These are phyloP conservation scores for Eimeria mitis DNA, from an alignment of 169 alveolate species.

Conservation along the genomic window DNA sequence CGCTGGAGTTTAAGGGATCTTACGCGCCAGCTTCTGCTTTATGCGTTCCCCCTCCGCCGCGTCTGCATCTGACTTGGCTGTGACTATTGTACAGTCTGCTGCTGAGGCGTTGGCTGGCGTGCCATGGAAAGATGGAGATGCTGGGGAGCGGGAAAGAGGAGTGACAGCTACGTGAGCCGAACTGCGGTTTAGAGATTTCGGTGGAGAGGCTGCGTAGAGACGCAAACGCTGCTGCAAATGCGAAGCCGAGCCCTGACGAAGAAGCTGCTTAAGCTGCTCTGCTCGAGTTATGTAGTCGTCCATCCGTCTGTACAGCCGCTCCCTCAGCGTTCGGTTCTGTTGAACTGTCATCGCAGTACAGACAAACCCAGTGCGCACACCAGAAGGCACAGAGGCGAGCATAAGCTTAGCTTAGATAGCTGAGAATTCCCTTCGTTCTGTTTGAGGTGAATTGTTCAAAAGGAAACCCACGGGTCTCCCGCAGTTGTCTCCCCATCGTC, in stretches of 20 bases:
- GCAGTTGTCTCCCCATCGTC: not conserved
- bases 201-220: conserved; percentile 28
- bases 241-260: conserved; percentile 5
- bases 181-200: not conserved
- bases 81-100: not conserved
- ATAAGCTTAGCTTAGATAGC: not conserved
- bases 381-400: not conserved
- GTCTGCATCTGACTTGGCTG: conserved; percentile 75
- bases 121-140: conserved; percentile 37
- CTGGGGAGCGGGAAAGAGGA: conserved; percentile 35
- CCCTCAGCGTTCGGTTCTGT: conserved; percentile 79
- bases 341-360: conserved; percentile 51
- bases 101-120: conserved; percentile 46
- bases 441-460: not conserved
- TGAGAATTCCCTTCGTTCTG: not conserved
- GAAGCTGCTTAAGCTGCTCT: conserved; percentile 81
- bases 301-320: conserved; percentile 80
- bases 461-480: not conserved
- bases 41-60: conserved; percentile 80
- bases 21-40: conserved; percentile 75
- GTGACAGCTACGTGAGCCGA: not conserved
- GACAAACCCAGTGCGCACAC: conserved; percentile 1
- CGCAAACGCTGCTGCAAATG: conserved; percentile 30
- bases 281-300: conserved; percentile 84
- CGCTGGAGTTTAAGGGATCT: not conserved